Conservation (phyloP, 2,329 filamentous ascomycete genomes). For the Cladophialophora bantiana region DNA sequence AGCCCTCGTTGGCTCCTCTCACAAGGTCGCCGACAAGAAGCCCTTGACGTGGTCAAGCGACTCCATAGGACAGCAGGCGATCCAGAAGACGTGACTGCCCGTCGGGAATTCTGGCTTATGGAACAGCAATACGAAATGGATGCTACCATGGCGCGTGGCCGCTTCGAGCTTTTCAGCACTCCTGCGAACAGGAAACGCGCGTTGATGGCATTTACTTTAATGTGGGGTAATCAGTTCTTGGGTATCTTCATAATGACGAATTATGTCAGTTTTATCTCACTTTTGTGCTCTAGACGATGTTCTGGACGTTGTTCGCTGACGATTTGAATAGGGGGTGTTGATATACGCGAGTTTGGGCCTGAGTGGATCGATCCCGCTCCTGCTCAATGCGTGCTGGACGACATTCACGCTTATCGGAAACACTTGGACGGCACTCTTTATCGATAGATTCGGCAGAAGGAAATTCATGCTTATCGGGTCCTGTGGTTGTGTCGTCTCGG, state of each 20-base stretch:
- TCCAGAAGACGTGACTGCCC: slow-evolving; percentile 45
- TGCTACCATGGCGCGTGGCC: slow-evolving; percentile 32
- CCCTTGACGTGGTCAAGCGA: slow-evolving; percentile 45
- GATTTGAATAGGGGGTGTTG: slow-evolving; percentile 51
- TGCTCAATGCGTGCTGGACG: slow-evolving; percentile 55
- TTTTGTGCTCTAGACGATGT: slow-evolving; percentile 42
- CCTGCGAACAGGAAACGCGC: slow-evolving; percentile 51
- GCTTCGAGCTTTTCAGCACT: slow-evolving; percentile 54
- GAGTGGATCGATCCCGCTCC: slow-evolving; percentile 50
- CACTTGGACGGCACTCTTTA: slow-evolving; percentile 51
- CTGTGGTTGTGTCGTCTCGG: slow-evolving; percentile 48
- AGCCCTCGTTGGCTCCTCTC: slow-evolving; percentile 48
- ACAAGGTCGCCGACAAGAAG: slow-evolving; percentile 47
- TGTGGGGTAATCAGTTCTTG: slow-evolving; percentile 51
- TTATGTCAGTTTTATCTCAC: slow-evolving; percentile 18
- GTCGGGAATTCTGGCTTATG: slow-evolving; percentile 54
- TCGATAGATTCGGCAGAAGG: slow-evolving; percentile 45
- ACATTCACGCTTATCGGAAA: slow-evolving; percentile 52
- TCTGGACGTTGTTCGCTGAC: slow-evolving; percentile 29
- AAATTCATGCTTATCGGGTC: slow-evolving; percentile 49
- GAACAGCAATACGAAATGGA: slow-evolving; percentile 54
- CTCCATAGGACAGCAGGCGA: slow-evolving; percentile 47
- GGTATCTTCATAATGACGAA: slow-evolving; percentile 38
- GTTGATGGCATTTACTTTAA: slow-evolving; percentile 51
- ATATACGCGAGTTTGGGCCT: slow-evolving; percentile 50